phyloP scores from a whole-genome alignment of 2,329 filamentous ascomycete genomes.

The Fusarium poae region DNA sequence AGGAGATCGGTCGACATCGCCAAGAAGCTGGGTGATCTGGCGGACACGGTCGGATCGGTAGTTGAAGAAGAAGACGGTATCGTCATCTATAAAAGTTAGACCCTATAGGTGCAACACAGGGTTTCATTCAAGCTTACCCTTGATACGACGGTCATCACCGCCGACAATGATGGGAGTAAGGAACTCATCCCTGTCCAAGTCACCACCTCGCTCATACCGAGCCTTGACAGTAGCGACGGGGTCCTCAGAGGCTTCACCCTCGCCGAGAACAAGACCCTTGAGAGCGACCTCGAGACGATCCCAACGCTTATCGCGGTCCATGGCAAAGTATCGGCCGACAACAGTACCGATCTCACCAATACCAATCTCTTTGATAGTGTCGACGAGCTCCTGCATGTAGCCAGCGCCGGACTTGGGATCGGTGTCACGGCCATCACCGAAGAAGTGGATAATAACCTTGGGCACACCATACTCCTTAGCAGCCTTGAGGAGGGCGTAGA shows the following conservation, averaged over 20 bases:
- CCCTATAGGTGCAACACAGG: neutral
- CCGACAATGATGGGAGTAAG: conserved; percentile 96
- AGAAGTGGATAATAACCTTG: conserved; percentile 98
- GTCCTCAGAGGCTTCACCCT: conserved; percentile 88
- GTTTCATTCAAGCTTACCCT: conserved; percentile 68
- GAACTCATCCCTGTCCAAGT: conserved; percentile 92
- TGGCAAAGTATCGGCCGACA: conserved; percentile 96
- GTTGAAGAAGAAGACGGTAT: conserved; percentile 99
- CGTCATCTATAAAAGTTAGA: conserved; percentile 72
- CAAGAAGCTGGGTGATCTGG: conserved; percentile 94
- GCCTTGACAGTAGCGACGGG: conserved; percentile 88
- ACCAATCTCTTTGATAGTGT: conserved; percentile 85
- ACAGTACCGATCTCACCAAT: conserved; percentile 90
- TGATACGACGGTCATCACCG: conserved; percentile 85
- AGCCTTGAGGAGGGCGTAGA: conserved; percentile 87
- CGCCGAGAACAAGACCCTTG: conserved; percentile 85
- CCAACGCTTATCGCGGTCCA: conserved; percentile 99
- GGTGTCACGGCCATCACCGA: conserved; percentile 96
- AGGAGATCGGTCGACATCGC: conserved; percentile 91
- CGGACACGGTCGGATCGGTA: conserved; percentile 98
- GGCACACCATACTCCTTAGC: conserved; percentile 90
- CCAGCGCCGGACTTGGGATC: conserved; percentile 93
- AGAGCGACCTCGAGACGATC: conserved; percentile 91
- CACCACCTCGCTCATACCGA: conserved; percentile 80
- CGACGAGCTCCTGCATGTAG: conserved; percentile 89